Percentiles rank a stretch among this genome's conserved stretches.
Conservation (phyloP, 352 stramenopile species). For the Pythium brachiatum region DNA sequence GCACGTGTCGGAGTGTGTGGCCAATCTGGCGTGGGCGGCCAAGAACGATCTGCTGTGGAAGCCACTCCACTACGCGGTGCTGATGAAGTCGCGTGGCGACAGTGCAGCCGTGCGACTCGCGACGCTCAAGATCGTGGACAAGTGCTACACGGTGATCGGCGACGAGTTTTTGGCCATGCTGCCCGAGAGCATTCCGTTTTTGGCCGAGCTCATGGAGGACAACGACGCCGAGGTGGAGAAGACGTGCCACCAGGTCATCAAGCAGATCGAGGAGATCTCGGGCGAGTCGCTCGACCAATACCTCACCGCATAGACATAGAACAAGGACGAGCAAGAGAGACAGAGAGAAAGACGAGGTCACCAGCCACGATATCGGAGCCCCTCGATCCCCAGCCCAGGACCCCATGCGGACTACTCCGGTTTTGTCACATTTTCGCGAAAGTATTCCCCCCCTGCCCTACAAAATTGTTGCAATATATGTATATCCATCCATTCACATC, state of each 20-base stretch:
- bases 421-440: constrained; percentile 9
- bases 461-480: constrained; percentile 23
- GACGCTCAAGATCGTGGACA: constrained; percentile 75
- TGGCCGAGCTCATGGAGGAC: constrained; percentile 88
- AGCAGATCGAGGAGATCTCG: constrained; percentile 89
- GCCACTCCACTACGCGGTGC: constrained; percentile 82
- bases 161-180: constrained; percentile 89
- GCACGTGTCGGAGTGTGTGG: constrained; percentile 62
- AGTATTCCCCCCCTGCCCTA: constrained; percentile 4
- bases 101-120: constrained; percentile 61
- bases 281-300: constrained; percentile 89
- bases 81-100: constrained; percentile 86
- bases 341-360: neutral
- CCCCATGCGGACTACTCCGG: neutral
- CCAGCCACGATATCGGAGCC: too few relatives aligned
- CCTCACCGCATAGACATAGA: constrained; percentile 44
- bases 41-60: constrained; percentile 90
- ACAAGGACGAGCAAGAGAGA: neutral
- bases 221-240: constrained; percentile 79
- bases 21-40: constrained; percentile 79
- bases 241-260: constrained; percentile 86
- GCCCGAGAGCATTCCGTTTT: constrained; percentile 87
- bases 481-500: constrained; percentile 2
- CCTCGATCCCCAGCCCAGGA: neutral
- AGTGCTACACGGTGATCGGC: constrained; percentile 84